A percentile compares a stretch with the other conserved stretches of the same genome.
phyloP scores from a whole-genome alignment of 352 stramenopile species.

The Globisporangium uncinulatum region DNA sequence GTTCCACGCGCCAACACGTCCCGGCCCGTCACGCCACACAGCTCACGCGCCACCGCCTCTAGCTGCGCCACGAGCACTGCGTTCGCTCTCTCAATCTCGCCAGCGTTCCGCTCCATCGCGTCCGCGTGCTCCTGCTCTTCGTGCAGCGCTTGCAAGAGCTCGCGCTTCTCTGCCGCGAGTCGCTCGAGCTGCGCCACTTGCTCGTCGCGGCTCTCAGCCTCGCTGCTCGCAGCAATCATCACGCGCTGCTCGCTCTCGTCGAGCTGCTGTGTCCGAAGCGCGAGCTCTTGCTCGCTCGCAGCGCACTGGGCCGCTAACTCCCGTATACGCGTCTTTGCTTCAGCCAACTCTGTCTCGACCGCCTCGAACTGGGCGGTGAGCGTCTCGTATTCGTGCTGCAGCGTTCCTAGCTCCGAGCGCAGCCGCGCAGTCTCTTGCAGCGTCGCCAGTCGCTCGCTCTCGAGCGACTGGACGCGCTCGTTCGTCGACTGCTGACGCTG shows the following conservation, averaged over 20 bases:
- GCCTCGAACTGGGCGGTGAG: neutral
- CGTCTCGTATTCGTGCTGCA: neutral
- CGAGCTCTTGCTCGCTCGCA: slow-evolving; percentile 19
- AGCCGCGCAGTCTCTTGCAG: neutral
- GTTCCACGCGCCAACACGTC: slow-evolving; percentile 5
- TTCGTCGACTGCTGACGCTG: slow-evolving; percentile 46
- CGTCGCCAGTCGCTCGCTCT: neutral
- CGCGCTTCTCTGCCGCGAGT: slow-evolving; percentile 38
- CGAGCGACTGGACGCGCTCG: slow-evolving; percentile 32
- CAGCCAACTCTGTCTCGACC: slow-evolving; percentile 24
- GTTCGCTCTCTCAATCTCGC: slow-evolving; percentile 26
- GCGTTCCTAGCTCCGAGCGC: neutral
- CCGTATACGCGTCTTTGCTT: slow-evolving; percentile 29
- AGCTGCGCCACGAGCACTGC: slow-evolving; percentile 29
- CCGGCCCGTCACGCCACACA: slow-evolving; percentile 22
- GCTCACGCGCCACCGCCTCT: slow-evolving; percentile 30
- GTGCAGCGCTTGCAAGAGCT: slow-evolving; percentile 35
- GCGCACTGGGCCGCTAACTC: slow-evolving; percentile 28
- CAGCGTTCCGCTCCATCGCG: slow-evolving; percentile 19
- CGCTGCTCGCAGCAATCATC: slow-evolving; percentile 25
- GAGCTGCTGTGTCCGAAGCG: slow-evolving; percentile 19
- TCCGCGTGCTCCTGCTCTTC: slow-evolving; percentile 33
- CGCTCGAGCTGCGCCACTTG: slow-evolving; percentile 35
- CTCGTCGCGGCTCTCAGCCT: slow-evolving; percentile 24
- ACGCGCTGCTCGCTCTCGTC: slow-evolving; percentile 47